Evolutionary conservation across 805 yeast species (phyloP), one percentile per base, ranked within the genome.

Genomic region (Saccharomycopsis javanensis): DNA sequence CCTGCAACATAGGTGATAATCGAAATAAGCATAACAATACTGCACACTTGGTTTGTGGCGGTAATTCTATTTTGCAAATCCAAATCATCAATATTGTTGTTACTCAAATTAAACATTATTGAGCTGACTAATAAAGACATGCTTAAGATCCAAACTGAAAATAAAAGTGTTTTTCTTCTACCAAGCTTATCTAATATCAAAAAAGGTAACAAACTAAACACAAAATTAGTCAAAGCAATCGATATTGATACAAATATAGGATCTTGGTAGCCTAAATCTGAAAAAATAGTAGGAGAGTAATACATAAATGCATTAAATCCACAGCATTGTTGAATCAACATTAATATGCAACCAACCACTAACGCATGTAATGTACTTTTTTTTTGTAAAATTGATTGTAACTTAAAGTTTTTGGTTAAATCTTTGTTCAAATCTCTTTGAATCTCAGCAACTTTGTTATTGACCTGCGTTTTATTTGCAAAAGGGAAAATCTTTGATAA

Each of bases 261-360:
- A 64, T 80, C 78, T 8, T 71, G 64, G 61, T 78, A 69, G 3
- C 82, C 81, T 20, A 79, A 74, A 20, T 76, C 73, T 55, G 75
- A 66, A 71, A 82, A 80, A 51, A 82, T 75, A 13, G 82, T 73
- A 8, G 85, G 78, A 5, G 83, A 79, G 64, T 81, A 82, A 67
- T 80, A 81, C 77, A 81, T 79, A 64, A 82, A 80, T 45, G 82
- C 80, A 68, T 81, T 81, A 65, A 80, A 77, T 56, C 86, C 86
- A n/a, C 81, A 75, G 54, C 76, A 71, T 67, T 81, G 86, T 65
- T 82, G 86, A 61, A 79, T 74, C 60, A 79, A 72, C 74, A 80
- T 72, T 48, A 82, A 67, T 18, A 77, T 77, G 62, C 80, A 75
- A 3, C 82, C 74, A 10, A 81, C 78, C 50, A 75, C 60, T 5